Evolutionary conservation across 495 filamentous ascomycete species (phyloP), one percentile per base, ranked within the genome.

Genomic region (Penicillium desertorum): DNA sequence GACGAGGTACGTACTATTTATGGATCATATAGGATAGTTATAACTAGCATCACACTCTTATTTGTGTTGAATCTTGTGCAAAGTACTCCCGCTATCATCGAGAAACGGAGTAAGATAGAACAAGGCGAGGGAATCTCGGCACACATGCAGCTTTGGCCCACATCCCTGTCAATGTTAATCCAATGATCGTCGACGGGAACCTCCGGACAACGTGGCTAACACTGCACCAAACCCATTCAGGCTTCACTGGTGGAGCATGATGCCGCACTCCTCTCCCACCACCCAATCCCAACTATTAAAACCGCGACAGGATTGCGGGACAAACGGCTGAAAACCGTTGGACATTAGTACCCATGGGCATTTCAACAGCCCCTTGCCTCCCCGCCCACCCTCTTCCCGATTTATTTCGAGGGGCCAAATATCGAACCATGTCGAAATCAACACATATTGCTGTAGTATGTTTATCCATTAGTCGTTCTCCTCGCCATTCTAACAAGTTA

Each of bases 151-250:
- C 16, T n/a, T 39, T n/a, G 14, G 34, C 4, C 30, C 30, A 34
- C 11, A 34, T 2, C 14, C 34, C 34, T 37, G 14, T 37, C 36
- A 39, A 17, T n/a, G 43, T 45, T 5, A 23, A 23, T 23, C 43
- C 22, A 45, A 25, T 22, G 43, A 45, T 45, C 42, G 42, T 12
- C 43, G 5, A 45, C 43, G 43, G 43, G 43, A 45, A 14, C 43
- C 22, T 45, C 43, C 43, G 43, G 20, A 45, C 22, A 25, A 25
- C 22, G 43, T 45, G 22, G 43, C 43, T 45, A 45, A 19, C 0
- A 22, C 43, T 45, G 43, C 20, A 45, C 43, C 43, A 45, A 45
- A 11, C 43, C n/a, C 12, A 3, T 45, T 45, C 2, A 19, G 43
- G 43, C 1, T 23, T 25, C 2, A 14, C 4, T 1, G 2, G 43